Conservation (phyloP, 768 basidiomycete species). For the Lentinula edodes region DNA sequence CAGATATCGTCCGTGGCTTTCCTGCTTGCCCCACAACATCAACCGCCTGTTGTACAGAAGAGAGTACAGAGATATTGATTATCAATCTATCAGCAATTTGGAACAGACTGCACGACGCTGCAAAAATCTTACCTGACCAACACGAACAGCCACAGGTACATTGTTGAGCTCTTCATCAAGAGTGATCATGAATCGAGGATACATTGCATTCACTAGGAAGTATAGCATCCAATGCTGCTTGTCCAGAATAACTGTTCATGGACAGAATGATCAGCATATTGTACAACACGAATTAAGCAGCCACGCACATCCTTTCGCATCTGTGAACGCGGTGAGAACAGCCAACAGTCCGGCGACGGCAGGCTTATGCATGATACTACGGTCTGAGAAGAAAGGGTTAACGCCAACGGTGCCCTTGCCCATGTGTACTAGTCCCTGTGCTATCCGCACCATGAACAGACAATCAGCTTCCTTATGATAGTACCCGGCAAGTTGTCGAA, state of each 20-base stretch:
- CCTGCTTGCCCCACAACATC: slow-evolving; percentile 98
- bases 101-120: background rate
- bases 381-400: slow-evolving; percentile 95
- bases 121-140: slow-evolving; percentile 66
- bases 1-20: slow-evolving; percentile 92
- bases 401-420: slow-evolving; percentile 97
- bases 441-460: slow-evolving; percentile 92
- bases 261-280: background rate
- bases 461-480: slow-evolving; percentile 98
- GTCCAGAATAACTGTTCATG: slow-evolving; percentile 76
- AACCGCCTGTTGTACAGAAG: slow-evolving; percentile 60
- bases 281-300: slow-evolving; percentile 13
- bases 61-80: too few species aligned
- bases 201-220: slow-evolving; percentile 95
- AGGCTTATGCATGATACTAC: slow-evolving; percentile 82
- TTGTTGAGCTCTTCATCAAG: slow-evolving; percentile 87
- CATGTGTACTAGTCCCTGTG: slow-evolving; percentile 98
- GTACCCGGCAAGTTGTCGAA: slow-evolving; percentile 94
- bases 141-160: slow-evolving; percentile 87
- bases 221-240: slow-evolving; percentile 99
- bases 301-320: slow-evolving; percentile 82
- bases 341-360: slow-evolving; percentile 88
- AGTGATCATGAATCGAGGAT: slow-evolving; percentile 96
- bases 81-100: background rate
- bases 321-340: slow-evolving; percentile 87